A percentile compares a stretch with the other conserved stretches of the same genome.
These are phyloP conservation scores for Stachybotrys chlorohalonatus DNA, from an alignment of 2,329 filamentous ascomycete genomes.

Conservation along the genomic window DNA sequence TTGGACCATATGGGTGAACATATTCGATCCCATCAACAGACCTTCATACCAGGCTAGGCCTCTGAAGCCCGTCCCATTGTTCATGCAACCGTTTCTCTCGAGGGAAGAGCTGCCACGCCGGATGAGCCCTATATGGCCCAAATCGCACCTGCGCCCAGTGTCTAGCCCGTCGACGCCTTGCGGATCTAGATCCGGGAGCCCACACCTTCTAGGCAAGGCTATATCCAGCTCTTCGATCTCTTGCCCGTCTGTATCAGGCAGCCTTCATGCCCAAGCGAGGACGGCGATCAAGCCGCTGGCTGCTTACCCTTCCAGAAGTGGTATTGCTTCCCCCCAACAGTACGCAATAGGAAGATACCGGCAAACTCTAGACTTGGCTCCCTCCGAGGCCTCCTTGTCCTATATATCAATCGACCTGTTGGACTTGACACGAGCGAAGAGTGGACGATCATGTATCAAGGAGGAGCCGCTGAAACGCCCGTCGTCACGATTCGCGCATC, in stretches of 20 bases:
- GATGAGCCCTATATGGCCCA: not conserved
- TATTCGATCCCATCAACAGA: constrained; percentile 37
- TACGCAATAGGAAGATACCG: not conserved
- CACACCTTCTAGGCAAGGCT: not conserved
- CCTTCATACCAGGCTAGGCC: constrained; percentile 37
- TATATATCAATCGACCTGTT: constrained; percentile 2
- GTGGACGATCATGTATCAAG: constrained; percentile 15
- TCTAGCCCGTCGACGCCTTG: not conserved
- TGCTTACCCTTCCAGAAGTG: not conserved
- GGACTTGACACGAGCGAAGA: constrained; percentile 1
- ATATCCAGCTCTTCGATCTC: not conserved
- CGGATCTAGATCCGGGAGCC: not conserved
- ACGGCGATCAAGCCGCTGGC: not conserved
- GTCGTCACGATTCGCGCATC: constrained; percentile 20
- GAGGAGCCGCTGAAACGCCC: constrained; percentile 30
- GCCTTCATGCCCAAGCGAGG: not conserved
- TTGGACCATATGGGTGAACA: constrained; percentile 37
- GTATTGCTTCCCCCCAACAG: not conserved
- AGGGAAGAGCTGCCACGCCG: not conserved
- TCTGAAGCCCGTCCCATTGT: constrained; percentile 41
- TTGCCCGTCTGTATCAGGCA: not conserved
- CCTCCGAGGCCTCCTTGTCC: not conserved
- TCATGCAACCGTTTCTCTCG: constrained; percentile 25
- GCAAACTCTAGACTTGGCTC: not conserved
- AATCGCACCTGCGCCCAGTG: not conserved